Evolutionary conservation across 805 yeast species (phyloP), one percentile per base, ranked within the genome.

Genomic region (Metschnikowia chrysomelidarum): DNA sequence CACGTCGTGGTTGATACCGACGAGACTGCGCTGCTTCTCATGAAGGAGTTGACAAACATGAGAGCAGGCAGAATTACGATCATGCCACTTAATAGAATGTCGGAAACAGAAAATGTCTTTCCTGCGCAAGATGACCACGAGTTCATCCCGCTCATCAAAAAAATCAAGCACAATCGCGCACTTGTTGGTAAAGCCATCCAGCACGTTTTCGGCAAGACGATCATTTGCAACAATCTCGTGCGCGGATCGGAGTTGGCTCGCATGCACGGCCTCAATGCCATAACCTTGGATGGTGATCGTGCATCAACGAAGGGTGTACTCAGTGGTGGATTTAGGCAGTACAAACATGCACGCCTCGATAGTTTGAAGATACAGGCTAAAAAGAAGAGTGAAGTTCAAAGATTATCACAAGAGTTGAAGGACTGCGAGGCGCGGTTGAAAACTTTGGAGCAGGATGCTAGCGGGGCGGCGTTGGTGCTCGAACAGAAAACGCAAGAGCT

Each of bases 241-340:
- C 68, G 71, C 19, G 95, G 95, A 3, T 68, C 80, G 2, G 81
- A 78, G 46, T 62, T 84, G 19, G 80, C 95, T 0, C 74, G 75
- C 30, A 59, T 64, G 7, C 75, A 68, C 54, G 74, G 76, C 19
- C 60, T 89, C 16, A 80, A 76, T 48, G 85, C 95, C 1, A 83
- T 93, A 11, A 93, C 98, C 0, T 63, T 91, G 12, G 95, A 87
- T 57, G 98, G 98, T 47, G 98, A 93, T 55, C 69, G 87, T 45
- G 87, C 87, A 32, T 94, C 87, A 49, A 78, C 77, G 30, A 76
- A 71, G 46, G 98, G 98, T 58, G 84, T 83, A 2, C 58, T 93
- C 28, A 79, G 87, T 16, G 98, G 98, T 59, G 98, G 98, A 31
- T 87, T 74, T 50, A 74, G 85, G 47, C 93, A 86, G 49, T 74